Conservation (phyloP, 768 basidiomycete genomes). For the Cytidiella melzeri region DNA sequence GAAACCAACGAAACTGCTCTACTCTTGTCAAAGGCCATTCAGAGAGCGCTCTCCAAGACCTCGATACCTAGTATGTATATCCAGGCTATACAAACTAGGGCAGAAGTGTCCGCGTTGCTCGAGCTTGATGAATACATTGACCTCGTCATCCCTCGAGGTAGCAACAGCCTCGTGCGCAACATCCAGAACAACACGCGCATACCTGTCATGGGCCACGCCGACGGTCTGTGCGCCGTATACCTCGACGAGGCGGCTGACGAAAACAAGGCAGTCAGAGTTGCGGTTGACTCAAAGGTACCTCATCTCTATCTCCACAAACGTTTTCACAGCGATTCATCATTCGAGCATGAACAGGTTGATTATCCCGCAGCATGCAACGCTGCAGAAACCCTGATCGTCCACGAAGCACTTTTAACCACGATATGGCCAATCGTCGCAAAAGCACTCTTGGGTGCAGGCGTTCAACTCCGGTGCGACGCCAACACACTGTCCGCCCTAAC, state of each 20-base stretch:
- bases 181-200: slow-evolving; percentile 91
- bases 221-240: slow-evolving; percentile 89
- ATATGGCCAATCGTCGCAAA: slow-evolving; percentile 79
- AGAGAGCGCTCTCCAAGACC: slow-evolving; percentile 66
- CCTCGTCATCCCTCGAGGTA: slow-evolving; percentile 93
- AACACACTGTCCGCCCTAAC: slow-evolving; percentile 53
- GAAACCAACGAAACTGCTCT: slow-evolving; percentile 81
- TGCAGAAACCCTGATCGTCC: slow-evolving; percentile 83
- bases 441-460: slow-evolving; percentile 60
- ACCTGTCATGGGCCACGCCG: slow-evolving; percentile 98
- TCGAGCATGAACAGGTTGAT: no score
- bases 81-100: slow-evolving; percentile 86
- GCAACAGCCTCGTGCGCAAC: slow-evolving; percentile 79
- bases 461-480: slow-evolving; percentile 77
- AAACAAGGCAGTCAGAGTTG: slow-evolving; percentile 76
- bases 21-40: slow-evolving; percentile 75
- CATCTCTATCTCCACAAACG: background rate
- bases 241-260: slow-evolving; percentile 77
- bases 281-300: slow-evolving; percentile 85
- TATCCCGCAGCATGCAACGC: slow-evolving; percentile 98
- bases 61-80: slow-evolving; percentile 75
- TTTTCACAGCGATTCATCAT: background rate
- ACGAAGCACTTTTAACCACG: slow-evolving; percentile 60
- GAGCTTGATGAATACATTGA: slow-evolving; percentile 90
- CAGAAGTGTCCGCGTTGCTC: slow-evolving; percentile 84